Evolutionary conservation across 208 protist species (phyloP).

Genomic region (Entamoeba moshkovskii): DNA sequence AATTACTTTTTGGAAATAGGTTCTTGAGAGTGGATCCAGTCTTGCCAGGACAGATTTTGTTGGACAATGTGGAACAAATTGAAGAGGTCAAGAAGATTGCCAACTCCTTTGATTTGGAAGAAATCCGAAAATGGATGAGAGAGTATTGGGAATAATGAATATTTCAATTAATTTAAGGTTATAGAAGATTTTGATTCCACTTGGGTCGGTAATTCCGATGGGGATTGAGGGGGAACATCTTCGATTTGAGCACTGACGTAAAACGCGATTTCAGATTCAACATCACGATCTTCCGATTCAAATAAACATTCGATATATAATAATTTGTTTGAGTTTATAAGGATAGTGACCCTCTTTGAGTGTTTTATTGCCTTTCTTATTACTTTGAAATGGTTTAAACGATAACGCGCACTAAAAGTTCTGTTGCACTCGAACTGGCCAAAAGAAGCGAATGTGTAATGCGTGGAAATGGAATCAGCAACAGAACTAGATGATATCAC

Average conservation of each 20-base stretch:
- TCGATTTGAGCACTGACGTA: background rate
- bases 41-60: background rate
- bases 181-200: too few relatives aligned
- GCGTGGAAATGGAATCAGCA: background rate
- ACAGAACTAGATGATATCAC: background rate
- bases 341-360: background rate
- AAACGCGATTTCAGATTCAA: background rate
- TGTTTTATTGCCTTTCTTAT: background rate
- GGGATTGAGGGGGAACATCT: background rate
- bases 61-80: background rate
- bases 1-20: background rate
- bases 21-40: background rate
- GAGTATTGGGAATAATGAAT: background rate
- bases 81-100: background rate
- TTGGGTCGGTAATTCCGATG: too few relatives aligned
- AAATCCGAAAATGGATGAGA: background rate
- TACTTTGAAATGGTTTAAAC: background rate
- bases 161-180: too few relatives aligned
- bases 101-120: background rate
- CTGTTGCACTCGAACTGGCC: background rate
- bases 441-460: background rate
- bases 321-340: background rate
- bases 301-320: background rate
- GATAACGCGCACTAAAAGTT: background rate
- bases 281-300: background rate